phyloP scores from a whole-genome alignment of 2,329 filamentous ascomycete genomes.

The Didymella sp. region DNA sequence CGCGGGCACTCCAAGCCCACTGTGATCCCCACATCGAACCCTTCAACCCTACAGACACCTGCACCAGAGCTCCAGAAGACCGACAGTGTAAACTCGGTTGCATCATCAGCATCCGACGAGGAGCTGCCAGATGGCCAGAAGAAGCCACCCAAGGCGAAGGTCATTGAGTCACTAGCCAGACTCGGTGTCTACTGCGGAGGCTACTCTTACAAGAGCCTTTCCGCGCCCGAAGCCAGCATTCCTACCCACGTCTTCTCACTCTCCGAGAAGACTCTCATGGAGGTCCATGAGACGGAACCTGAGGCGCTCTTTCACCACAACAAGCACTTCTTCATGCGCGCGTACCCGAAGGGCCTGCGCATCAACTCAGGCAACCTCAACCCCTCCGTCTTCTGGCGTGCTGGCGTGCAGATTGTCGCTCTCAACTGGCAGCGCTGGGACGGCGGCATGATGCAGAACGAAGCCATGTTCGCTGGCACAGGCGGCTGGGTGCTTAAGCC shows the following conservation, averaged over 20 bases:
- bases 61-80: constrained; percentile 32
- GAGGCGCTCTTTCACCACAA: constrained; percentile 80
- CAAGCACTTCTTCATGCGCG: constrained; percentile 79
- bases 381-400: constrained; percentile 83
- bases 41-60: constrained; percentile 41
- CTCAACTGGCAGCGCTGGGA: constrained; percentile 94
- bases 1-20: constrained; percentile 49
- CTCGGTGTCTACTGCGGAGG: constrained; percentile 88
- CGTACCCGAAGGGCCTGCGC: constrained; percentile 83
- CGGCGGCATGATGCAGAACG: constrained; percentile 94
- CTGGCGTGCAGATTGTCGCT: constrained; percentile 88
- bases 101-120: constrained; percentile 43
- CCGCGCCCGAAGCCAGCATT: constrained; percentile 64
- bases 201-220: constrained; percentile 77
- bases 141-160: constrained; percentile 61
- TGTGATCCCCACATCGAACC: constrained; percentile 28
- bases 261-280: constrained; percentile 70
- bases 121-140: constrained; percentile 54
- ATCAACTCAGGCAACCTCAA: constrained; percentile 87
- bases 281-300: constrained; percentile 65
- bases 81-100: constrained; percentile 30
- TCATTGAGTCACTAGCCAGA: constrained; percentile 74
- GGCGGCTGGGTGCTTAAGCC: constrained; percentile 89
- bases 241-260: constrained; percentile 71
- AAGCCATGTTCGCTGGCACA: constrained; percentile 85